Evolutionary conservation across 805 yeast species (phyloP), one percentile per base, ranked within the genome.

Genomic region (Clavispora asparagi): DNA sequence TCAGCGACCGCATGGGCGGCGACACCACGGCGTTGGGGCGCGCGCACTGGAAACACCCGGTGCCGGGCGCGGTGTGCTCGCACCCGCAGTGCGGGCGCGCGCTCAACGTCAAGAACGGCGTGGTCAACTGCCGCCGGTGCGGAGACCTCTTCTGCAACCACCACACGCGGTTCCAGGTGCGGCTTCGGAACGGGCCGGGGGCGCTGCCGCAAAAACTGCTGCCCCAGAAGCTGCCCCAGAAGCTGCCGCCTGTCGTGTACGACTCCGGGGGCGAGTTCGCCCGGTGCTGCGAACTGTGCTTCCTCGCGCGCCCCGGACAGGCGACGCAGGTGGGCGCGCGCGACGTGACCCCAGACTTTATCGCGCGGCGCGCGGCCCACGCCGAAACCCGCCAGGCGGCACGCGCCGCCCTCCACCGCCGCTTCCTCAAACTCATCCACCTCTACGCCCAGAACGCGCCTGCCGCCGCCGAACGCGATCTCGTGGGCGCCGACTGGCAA

Each of bases 81-180:
- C 57, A 60, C 27, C 48, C 50, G 0, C 54, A 55, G 0, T 84
- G 89, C 55, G 45, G 54, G 8, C 74, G 66, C 43, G 54, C 49
- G 5, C 64, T 85, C 33, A 74, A 67, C 42, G 67, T 78, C 26
- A 76, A 79, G 47, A 77, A 74, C 52, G 87, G 86, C 0, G 63
- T 74, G 2, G 78, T 79, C 6, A 84, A 88, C 60, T 87, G 96
- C 63, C 67, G 92, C 23, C 78, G 77, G 53, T 90, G 96, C 65
- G 96, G 96, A 0, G 58, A 70, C 25, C 61, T 89, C 14, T 87
- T 65, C 58, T 89, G 97, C 61, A 75, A 76, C 48, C 63, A 60
- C 27, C 96, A 90, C 64, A 71, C 89, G 3, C 60, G 67, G 43
- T 81, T 71, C 54, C 69, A 74, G 43, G 72, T 81, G 39, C 78